These are phyloP conservation scores for Odontarrhena argentea DNA, from an alignment of 345 rosid genomes.

Conservation along the genomic window DNA sequence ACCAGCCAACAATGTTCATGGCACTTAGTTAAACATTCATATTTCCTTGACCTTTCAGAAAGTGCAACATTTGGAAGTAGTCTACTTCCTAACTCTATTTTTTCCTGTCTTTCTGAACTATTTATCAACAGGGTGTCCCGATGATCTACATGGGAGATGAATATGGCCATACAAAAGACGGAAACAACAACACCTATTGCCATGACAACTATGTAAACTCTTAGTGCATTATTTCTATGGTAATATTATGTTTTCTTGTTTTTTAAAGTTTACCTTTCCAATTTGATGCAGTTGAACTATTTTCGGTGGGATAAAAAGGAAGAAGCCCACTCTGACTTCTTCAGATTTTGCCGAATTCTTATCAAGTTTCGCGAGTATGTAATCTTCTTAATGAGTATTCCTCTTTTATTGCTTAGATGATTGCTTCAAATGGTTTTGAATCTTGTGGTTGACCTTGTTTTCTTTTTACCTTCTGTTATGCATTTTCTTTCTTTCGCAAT, in stretches of 20 bases:
- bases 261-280: constrained; percentile 21
- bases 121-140: constrained; percentile 80
- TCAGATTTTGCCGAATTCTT: constrained; percentile 79
- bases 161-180: constrained; percentile 96
- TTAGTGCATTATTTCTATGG: constrained; percentile 25
- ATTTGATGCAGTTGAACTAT: constrained; percentile 66
- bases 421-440: neutral
- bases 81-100: neutral
- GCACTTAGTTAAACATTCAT: no score
- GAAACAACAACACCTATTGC: constrained; percentile 95
- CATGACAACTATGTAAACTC: constrained; percentile 80
- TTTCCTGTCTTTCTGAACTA: constrained; percentile 32
- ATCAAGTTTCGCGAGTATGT: constrained; percentile 79
- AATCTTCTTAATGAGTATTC: constrained; percentile 1
- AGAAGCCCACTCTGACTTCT: constrained; percentile 73
- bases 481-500: neutral
- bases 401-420: neutral
- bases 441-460: constrained; percentile 1
- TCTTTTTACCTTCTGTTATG: neutral
- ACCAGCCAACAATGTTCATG: no score
- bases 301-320: constrained; percentile 93
- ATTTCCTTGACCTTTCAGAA: no score
- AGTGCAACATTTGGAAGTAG: no score
- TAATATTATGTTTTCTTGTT: constrained; percentile 3
- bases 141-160: constrained; percentile 97